Evolutionary conservation across 352 stramenopile genomes (phyloP).

Genomic region (Phytophthora multivora): DNA sequence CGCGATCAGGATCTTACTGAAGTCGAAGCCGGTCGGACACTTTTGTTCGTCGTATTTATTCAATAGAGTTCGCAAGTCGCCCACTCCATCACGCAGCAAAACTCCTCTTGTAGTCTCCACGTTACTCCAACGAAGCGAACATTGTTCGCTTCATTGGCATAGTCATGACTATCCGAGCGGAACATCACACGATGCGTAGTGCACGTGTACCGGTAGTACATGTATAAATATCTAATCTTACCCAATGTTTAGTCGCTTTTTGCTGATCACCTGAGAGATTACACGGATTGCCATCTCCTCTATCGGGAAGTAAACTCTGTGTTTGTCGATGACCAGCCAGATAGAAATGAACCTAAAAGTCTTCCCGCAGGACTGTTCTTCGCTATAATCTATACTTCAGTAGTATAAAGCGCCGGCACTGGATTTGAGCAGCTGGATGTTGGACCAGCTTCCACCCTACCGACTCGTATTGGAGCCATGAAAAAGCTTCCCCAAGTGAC

Average conservation of each 20-base stretch:
- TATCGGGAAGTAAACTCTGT: not conserved
- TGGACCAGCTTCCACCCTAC: not conserved
- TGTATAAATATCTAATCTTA: too few species aligned
- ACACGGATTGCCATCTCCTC: not conserved
- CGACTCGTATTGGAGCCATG: not conserved
- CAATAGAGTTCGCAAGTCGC: not conserved
- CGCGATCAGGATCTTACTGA: slow-evolving; percentile 1
- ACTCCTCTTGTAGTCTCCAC: not conserved
- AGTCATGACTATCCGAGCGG: not conserved
- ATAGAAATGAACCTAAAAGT: not conserved
- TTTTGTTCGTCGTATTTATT: not conserved
- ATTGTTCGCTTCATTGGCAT: too few species aligned
- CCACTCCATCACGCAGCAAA: slow-evolving; percentile 4
- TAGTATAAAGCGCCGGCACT: not conserved
- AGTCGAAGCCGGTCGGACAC: not conserved
- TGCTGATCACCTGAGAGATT: too few species aligned
- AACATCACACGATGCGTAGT: too few species aligned
- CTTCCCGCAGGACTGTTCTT: not conserved
- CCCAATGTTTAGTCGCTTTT: too few species aligned
- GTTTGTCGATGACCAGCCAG: not conserved
- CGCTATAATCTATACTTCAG: too few species aligned
- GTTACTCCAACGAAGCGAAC: not conserved
- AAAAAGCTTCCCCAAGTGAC: not conserved
- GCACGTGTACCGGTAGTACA: too few species aligned
- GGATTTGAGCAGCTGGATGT: not conserved